Percentiles rank a stretch among this genome's conserved stretches.
Conservation (phyloP, 2,329 filamentous ascomycete genomes). For the Fusarium annulatum region DNA sequence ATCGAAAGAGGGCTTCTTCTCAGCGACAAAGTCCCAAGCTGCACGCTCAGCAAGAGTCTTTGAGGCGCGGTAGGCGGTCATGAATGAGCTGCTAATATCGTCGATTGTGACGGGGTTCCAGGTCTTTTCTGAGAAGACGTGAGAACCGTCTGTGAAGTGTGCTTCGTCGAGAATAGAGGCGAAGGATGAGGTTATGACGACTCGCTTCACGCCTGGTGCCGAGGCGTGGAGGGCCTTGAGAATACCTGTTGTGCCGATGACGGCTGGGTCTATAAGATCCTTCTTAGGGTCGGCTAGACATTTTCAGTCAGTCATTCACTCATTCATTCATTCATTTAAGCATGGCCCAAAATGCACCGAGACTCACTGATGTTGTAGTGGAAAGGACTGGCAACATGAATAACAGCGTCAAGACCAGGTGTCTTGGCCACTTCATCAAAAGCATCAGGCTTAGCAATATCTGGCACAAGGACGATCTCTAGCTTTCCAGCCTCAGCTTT, state of each 20-base stretch:
- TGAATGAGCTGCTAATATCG: slow-evolving; percentile 53
- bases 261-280: slow-evolving; percentile 68
- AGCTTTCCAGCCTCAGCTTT: slow-evolving; percentile 58
- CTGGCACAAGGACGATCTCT: slow-evolving; percentile 72
- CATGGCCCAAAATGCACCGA: not conserved
- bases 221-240: slow-evolving; percentile 74
- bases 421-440: slow-evolving; percentile 73
- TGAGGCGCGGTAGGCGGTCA: slow-evolving; percentile 64
- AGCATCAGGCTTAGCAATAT: slow-evolving; percentile 78
- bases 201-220: slow-evolving; percentile 72
- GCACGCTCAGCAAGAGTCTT: slow-evolving; percentile 66
- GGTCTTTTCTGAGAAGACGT: slow-evolving; percentile 58
- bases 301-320: not conserved
- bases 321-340: not conserved
- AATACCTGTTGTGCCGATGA: slow-evolving; percentile 73
- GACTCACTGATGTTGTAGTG: slow-evolving; percentile 61
- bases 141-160: slow-evolving; percentile 51
- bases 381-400: slow-evolving; percentile 72
- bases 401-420: slow-evolving; percentile 64
- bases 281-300: slow-evolving; percentile 57
- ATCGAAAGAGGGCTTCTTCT: slow-evolving; percentile 59
- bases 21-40: slow-evolving; percentile 63
- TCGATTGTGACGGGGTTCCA: slow-evolving; percentile 66
- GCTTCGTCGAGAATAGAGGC: slow-evolving; percentile 60
- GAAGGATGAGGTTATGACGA: slow-evolving; percentile 72